Evolutionary conservation across 495 filamentous ascomycete species (phyloP), one percentile per base, ranked within the genome.

Genomic region (Trichocladium uniseriatum): DNA sequence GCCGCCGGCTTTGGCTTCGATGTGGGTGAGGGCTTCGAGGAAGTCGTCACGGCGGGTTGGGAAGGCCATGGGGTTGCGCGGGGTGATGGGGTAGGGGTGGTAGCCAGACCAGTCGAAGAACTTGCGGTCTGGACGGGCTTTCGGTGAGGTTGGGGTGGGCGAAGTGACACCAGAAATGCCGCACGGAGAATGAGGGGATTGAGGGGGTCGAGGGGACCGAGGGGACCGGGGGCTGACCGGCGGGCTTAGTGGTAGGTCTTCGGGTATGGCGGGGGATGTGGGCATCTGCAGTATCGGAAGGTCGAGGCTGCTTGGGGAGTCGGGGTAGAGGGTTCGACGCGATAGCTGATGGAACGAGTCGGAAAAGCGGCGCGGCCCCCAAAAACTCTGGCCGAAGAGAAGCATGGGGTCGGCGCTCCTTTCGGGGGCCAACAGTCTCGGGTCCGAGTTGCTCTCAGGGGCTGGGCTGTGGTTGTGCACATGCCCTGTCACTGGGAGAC

Each of bases 91-190:
- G 38, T 49, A 19, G 2, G 46, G n/a, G 11, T 2, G 2, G 29
- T 49, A 49, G 38, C 46, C 38, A 1, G 28, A 21, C 16, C 39
- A 22, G 18, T 35, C 28, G 19, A 49, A 27, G 29, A 49, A 42
- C 1, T 2, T 2, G 22, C 3, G 24, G n/a, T 10, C 1, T 1
- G 8, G 8, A 6, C n/a, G 24, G 24, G n/a, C n/a, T n/a, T n/a
- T n/a, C n/a, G n/a, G n/a, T 5, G 40, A 2, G 6, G 27, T 4
- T 1, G 22, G 14, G 15, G 24, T 24, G 14, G 24, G 2, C 1
- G 40, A 20, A 20, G n/a, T 3, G 13, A 24, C 2, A 10, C n/a
- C 4, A 6, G 38, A 20, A n/a, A 6, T 31, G 15, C 24, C 8
- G 24, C 24, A 3, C 4, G 24, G 24, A 27, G 24, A 27, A 27